Evolutionary conservation across 2,329 filamentous ascomycete genomes (phyloP).

Genomic region (Talaromyces verruculosus): DNA sequence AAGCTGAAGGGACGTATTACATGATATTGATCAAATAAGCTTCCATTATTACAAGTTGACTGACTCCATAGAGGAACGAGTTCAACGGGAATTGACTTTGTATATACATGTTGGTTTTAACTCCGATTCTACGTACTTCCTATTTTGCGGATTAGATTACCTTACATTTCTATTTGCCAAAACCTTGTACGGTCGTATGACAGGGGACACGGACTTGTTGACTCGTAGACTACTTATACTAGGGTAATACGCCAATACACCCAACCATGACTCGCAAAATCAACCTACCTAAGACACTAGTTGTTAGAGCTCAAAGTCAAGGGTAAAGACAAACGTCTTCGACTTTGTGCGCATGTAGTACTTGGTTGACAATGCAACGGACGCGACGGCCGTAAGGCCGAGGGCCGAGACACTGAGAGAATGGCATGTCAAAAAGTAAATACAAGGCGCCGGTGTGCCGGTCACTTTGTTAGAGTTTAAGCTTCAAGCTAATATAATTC

Average conservation of each 20-base stretch:
- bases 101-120: neutral
- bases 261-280: neutral
- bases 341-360: neutral
- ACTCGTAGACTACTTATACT: neutral
- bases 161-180: neutral
- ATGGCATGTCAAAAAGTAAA: neutral
- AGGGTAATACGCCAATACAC: slow-evolving; percentile 2
- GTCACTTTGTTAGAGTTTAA: neutral
- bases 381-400: neutral
- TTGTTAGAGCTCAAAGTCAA: neutral
- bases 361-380: neutral
- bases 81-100: neutral
- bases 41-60: too few relatives aligned
- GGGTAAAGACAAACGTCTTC: neutral
- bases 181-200: neutral
- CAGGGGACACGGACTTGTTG: neutral
- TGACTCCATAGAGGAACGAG: neutral
- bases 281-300: neutral
- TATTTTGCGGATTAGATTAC: neutral
- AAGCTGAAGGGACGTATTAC: neutral
- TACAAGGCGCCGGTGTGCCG: neutral
- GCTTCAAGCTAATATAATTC: neutral
- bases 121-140: neutral
- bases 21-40: neutral
- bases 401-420: neutral